Base-by-base conservation (phyloP, 257 asterid genomes). In the Pogostemon cablin region DNA sequence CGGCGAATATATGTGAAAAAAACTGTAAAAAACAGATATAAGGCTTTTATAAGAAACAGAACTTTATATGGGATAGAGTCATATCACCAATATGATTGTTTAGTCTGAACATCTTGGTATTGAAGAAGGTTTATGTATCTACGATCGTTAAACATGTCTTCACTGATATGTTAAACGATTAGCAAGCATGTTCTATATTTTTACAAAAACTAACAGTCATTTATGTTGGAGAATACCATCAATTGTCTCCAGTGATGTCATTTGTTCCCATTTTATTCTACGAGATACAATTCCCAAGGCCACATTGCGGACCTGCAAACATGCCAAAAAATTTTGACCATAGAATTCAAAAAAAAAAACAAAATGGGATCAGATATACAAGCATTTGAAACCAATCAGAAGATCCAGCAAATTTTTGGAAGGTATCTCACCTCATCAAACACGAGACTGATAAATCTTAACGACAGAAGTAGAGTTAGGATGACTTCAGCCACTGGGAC, bases 261-360 rank as follows among this genome's bases (percentile, higher is more conserved):
- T 77, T 75, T 89, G 90, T 71, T 89, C 79, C 99, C 99, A 93
- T 70, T 86, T 75, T 76, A 93, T 93, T 80, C 97, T 84, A 69
- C 97, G 96, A 63, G 97, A 93, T 67, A 93, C 92, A 43, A 93
- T 84, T 65, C 97, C 99, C 66, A 93, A 85, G 4, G 99, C 96
- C 72, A 93, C 91, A 64, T 87, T 93, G 25, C 99, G 95, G 20
- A 93, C 99, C 99, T 91, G 81, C 56, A 62, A 79, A 56, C 46
- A 35, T 12, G 40, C 32, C 32, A 32, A 32, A 35, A 25, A 47
- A 15, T 4, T 44, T 11, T 35, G 48, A 44, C 48, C 12, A 39
- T 71, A 3, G 11, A 57, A 40, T 58, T 38, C 15, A 48, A 9
- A 49, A 7, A 64, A 17, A 34, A 7, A 64, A 17, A 34, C n/a